phyloP scores from a whole-genome alignment of 2,329 filamentous ascomycete species.

The Leptographium procerum region DNA sequence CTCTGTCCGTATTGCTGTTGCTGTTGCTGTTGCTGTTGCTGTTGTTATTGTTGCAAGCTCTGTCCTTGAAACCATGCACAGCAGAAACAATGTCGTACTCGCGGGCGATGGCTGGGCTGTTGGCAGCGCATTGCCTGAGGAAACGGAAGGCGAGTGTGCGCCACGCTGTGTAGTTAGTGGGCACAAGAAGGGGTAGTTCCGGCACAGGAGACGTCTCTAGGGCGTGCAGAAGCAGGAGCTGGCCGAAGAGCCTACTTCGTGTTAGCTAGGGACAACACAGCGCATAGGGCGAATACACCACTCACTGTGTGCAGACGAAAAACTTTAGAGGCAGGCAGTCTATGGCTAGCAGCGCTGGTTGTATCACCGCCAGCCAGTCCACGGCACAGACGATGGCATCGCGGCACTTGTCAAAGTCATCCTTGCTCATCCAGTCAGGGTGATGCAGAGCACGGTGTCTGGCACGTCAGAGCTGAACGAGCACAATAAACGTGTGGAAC shows the following conservation, averaged over 20 bases:
- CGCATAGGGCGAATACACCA: not conserved
- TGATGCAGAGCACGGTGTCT: slow-evolving; percentile 13
- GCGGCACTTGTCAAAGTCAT: slow-evolving; percentile 12
- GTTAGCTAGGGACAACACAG: not conserved
- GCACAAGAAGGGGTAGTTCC: slow-evolving; percentile 5
- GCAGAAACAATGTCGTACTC: slow-evolving; percentile 17
- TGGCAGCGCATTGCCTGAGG: slow-evolving; percentile 6
- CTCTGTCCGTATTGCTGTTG: not conserved
- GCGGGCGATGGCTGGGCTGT: slow-evolving; percentile 10
- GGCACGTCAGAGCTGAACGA: not conserved
- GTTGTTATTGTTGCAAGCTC: not conserved
- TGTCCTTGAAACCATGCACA: not conserved
- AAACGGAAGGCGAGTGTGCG: slow-evolving; percentile 7
- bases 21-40: not conserved
- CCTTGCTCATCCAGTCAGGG: slow-evolving; percentile 11
- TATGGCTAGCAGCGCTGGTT: slow-evolving; percentile 1
- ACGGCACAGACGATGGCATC: slow-evolving; percentile 9
- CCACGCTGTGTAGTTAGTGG: slow-evolving; percentile 7
- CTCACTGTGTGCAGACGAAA: slow-evolving; percentile 13
- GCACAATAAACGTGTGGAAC: not conserved
- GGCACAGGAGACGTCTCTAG: slow-evolving; percentile 4
- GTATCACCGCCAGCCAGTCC: slow-evolving; percentile 10
- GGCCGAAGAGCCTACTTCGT: slow-evolving; percentile 8
- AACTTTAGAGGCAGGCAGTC: slow-evolving; percentile 12
- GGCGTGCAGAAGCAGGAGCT: slow-evolving; percentile 11